phyloP scores from a whole-genome alignment of 768 basidiomycete species.

The Trametes elegans region DNA sequence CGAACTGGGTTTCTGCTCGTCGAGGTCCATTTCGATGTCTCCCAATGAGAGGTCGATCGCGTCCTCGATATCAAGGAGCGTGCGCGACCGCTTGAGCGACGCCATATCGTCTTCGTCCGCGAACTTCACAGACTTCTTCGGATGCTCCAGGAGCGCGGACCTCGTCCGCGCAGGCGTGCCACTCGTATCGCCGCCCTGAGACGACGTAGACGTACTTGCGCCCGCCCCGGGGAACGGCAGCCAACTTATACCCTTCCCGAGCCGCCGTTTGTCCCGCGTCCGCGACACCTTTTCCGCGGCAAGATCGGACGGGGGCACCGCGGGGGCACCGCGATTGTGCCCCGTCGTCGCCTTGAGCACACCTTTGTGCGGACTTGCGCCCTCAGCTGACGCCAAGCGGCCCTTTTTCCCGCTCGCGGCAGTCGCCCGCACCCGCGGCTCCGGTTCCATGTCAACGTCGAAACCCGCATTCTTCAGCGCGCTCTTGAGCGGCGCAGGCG shows the following conservation, averaged over 20 bases:
- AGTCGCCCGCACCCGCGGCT: neutral
- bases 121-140: slow-evolving; percentile 4
- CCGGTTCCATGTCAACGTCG: too few species aligned
- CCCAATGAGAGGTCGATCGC: neutral
- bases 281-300: neutral
- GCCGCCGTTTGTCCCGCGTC: neutral
- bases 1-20: neutral
- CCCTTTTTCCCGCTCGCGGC: neutral
- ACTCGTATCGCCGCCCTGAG: neutral
- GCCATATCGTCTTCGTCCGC: neutral
- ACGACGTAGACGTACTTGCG: neutral
- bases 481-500: neutral
- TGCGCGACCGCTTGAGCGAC: neutral
- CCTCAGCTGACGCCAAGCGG: neutral
- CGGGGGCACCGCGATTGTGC: slow-evolving; percentile 5
- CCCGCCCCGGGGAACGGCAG: neutral
- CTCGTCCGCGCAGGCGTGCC: neutral
- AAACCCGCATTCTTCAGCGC: neutral
- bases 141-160: neutral
- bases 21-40: neutral
- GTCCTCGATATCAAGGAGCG: neutral
- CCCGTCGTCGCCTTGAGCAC: neutral
- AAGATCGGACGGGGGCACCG: neutral
- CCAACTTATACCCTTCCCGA: neutral
- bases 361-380: neutral